Evolutionary conservation across 2,329 filamentous ascomycete species (phyloP), one percentile per base, ranked within the genome.

Genomic region (Colletotrichum paranaense): DNA sequence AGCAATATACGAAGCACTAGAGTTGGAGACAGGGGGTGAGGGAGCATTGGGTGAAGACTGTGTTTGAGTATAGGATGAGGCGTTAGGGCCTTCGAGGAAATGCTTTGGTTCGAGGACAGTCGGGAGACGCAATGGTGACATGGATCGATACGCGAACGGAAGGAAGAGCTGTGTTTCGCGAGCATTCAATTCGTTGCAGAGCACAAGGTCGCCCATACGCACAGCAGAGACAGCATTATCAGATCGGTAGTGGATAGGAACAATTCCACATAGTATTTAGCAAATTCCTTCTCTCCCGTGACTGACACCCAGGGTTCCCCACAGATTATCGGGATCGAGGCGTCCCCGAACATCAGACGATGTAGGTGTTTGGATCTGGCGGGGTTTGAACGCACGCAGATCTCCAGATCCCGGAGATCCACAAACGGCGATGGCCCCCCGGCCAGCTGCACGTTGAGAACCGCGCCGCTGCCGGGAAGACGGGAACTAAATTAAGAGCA

Each of bases 391-490:
- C 4, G 24, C 49, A 67, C 30, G 22, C 19, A 58, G 26, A 19
- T 56, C 62, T 58, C 35, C 67, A 73, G 67, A 73, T 22, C 71
- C 72, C 72, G 68, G 57, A 49, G 24, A 30, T 65, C 63, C 72
- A 64, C 68, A 49, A 35, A 30, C 67, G 63, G 52, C 63, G 32
- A 59, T 46, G 30, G 38, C 42, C 64, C 12, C 12, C 49, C 52
- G 68, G 46, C 53, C 66, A 32, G 59, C 46, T 42, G 42, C 53
- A 64, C 24, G 38, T 55, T 35, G 14, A 14, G 22, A 35, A 32
- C 46, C 24, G 14, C 56, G 19, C 42, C 42, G 42, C 32, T 28
- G 52, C 52, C 63, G 68, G 68, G 58, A 74, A 26, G 42, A 68
- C 68, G 68, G 68, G 68, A 64, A 32, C 62, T 60, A 68, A 24